phyloP scores from a whole-genome alignment of 306 rosid species.

The Ammopiptanthus mongolicus region DNA sequence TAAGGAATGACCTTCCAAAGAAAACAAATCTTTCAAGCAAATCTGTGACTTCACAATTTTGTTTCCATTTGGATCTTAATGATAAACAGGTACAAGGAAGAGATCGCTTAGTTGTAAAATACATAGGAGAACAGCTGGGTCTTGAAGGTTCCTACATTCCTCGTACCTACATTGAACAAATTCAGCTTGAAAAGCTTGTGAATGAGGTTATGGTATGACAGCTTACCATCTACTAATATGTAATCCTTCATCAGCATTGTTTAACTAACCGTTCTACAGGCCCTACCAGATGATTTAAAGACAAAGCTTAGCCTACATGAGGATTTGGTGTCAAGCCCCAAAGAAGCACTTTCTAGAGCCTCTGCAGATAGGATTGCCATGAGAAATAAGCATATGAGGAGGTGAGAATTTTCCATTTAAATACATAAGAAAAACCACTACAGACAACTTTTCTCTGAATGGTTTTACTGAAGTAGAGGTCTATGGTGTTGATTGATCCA shows the following conservation, averaged over 20 bases:
- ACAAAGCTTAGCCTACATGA: conserved; percentile 93
- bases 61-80: conserved; percentile 3
- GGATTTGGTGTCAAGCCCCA: conserved; percentile 93
- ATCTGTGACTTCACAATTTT: neutral
- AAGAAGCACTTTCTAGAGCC: conserved; percentile 85
- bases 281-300: conserved; percentile 96
- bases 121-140: conserved; percentile 75
- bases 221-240: conserved; percentile 9
- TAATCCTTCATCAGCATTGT: conserved; percentile 4
- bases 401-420: conserved; percentile 39
- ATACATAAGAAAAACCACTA: neutral
- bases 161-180: conserved; percentile 97
- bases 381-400: conserved; percentile 73
- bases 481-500: neutral
- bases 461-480: neutral
- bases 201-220: conserved; percentile 92
- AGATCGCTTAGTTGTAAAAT: conserved; percentile 67
- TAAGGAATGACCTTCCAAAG: neutral
- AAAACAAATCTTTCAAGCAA: neutral
- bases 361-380: conserved; percentile 78
- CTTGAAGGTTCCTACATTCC: conserved; percentile 92
- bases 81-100: conserved; percentile 84
- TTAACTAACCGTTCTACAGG: conserved; percentile 52
- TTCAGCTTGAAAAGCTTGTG: conserved; percentile 96
- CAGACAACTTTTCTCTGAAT: neutral